Percentiles rank a stretch among this genome's conserved stretches.
phyloP scores from a whole-genome alignment of 495 filamentous ascomycete species.

The Tuber aestivum region DNA sequence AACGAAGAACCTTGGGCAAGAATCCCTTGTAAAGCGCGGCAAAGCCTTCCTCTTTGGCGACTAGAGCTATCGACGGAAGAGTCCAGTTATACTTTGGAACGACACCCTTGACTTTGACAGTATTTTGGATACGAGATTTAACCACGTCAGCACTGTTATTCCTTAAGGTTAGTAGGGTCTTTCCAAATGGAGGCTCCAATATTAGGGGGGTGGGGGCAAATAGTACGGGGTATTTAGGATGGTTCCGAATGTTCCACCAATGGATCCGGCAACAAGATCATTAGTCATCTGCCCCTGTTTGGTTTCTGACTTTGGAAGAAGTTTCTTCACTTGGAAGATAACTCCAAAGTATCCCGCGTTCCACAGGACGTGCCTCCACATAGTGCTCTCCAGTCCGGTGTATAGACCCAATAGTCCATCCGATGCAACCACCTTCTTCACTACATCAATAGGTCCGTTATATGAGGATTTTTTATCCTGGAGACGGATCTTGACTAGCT shows the following conservation, averaged over 20 bases:
- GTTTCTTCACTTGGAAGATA: slow-evolving; percentile 86
- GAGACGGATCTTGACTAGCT: slow-evolving; percentile 92
- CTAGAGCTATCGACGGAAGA: slow-evolving; percentile 72
- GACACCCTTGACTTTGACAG: slow-evolving; percentile 66
- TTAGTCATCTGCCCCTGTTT: slow-evolving; percentile 77
- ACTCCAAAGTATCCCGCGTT: slow-evolving; percentile 97
- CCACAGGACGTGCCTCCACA: slow-evolving; percentile 97
- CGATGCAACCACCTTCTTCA: slow-evolving; percentile 71
- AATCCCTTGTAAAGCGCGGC: slow-evolving; percentile 94
- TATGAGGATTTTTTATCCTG: slow-evolving; percentile 96
- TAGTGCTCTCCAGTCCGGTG: slow-evolving; percentile 89
- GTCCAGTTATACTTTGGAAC: slow-evolving; percentile 98
- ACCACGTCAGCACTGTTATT: slow-evolving; percentile 71
- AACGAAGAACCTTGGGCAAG: slow-evolving; percentile 83
- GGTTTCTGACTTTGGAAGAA: slow-evolving; percentile 70
- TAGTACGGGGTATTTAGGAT: slow-evolving; percentile 77
- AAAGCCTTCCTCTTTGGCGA: slow-evolving; percentile 91
- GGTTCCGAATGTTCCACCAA: slow-evolving; percentile 88
- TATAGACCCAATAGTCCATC: slow-evolving; percentile 88
- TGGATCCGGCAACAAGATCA: slow-evolving; percentile 75
- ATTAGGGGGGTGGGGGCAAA: background rate
- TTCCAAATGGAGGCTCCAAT: background rate
- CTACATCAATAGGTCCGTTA: slow-evolving; percentile 84
- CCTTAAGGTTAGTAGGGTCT: slow-evolving; percentile 9
- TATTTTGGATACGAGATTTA: slow-evolving; percentile 96